Evolutionary conservation across 2,329 filamentous ascomycete genomes (phyloP).

Genomic region (Shiraia bambusicola): DNA sequence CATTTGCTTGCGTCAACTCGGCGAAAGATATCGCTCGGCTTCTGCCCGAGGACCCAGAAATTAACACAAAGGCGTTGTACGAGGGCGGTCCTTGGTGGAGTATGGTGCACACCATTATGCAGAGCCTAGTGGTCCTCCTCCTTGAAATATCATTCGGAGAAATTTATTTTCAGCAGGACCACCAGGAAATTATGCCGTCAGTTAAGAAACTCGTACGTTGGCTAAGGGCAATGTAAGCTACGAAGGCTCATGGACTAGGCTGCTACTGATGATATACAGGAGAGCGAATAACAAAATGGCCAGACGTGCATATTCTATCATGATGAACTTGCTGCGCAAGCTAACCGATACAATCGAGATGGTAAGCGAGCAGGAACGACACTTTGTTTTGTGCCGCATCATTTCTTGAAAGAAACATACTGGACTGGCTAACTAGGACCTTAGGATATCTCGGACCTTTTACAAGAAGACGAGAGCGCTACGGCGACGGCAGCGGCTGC

Average conservation of each 20-base stretch:
- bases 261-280: no score
- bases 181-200: slow-evolving; percentile 24
- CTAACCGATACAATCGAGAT: slow-evolving; percentile 10
- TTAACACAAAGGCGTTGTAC: slow-evolving; percentile 15
- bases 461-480: slow-evolving; percentile 13
- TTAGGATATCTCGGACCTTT: slow-evolving; percentile 18
- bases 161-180: slow-evolving; percentile 16
- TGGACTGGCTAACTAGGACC: not conserved
- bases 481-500: not conserved
- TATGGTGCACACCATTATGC: slow-evolving; percentile 32
- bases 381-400: not conserved
- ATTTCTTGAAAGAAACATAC: not conserved
- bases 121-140: slow-evolving; percentile 41
- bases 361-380: slow-evolving; percentile 4
- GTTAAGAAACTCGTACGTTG: slow-evolving; percentile 39
- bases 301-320: slow-evolving; percentile 29
- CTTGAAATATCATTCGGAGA: slow-evolving; percentile 39
- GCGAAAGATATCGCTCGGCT: slow-evolving; percentile 38
- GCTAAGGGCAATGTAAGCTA: slow-evolving; percentile 31
- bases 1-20: slow-evolving; percentile 36
- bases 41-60: slow-evolving; percentile 27
- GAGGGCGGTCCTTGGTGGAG: slow-evolving; percentile 6
- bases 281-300: slow-evolving; percentile 31
- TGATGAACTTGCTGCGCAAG: slow-evolving; percentile 19
- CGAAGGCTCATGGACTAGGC: no score